phyloP scores from a whole-genome alignment of 768 basidiomycete species.

The Suillus hirtellus region DNA sequence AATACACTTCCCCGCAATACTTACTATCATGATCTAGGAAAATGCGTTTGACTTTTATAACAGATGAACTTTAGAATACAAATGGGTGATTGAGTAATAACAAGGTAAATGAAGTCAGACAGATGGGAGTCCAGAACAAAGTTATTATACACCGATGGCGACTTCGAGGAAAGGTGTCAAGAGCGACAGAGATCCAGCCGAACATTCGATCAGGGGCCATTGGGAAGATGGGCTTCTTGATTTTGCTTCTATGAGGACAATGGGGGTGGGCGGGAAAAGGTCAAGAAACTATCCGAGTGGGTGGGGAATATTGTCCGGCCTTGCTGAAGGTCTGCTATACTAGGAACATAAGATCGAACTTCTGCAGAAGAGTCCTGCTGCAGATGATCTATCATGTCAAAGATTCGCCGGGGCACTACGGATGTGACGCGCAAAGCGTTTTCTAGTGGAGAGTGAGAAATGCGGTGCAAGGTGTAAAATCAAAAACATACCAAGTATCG shows the following conservation, averaged over 20 bases:
- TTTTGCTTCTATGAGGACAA: constrained; percentile 5
- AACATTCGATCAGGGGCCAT: background rate
- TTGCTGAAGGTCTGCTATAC: constrained; percentile 23
- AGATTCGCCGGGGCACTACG: constrained; percentile 35
- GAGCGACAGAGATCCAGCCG: background rate
- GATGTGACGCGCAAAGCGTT: background rate
- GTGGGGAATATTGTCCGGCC: constrained; percentile 16
- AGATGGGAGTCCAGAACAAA: constrained; percentile 4
- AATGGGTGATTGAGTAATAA: constrained; percentile 4
- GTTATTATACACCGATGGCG: constrained; percentile 6
- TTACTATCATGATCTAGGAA: background rate
- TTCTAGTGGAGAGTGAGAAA: constrained; percentile 1
- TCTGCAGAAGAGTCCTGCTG: constrained; percentile 59
- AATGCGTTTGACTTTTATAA: constrained; percentile 5
- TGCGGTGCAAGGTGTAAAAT: constrained; percentile 7
- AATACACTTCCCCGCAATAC: background rate
- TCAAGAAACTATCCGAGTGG: constrained; percentile 29
- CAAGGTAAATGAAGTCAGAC: constrained; percentile 1
- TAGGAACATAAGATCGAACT: constrained; percentile 59
- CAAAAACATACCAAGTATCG: constrained; percentile 51
- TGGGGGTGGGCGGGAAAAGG: constrained; percentile 41
- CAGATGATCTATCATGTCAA: constrained; percentile 46
- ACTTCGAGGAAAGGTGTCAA: background rate
- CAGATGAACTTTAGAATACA: constrained; percentile 7
- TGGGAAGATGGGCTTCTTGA: background rate